Conservation (phyloP, 768 basidiomycete genomes). For the Leccinum longicurvipes region DNA sequence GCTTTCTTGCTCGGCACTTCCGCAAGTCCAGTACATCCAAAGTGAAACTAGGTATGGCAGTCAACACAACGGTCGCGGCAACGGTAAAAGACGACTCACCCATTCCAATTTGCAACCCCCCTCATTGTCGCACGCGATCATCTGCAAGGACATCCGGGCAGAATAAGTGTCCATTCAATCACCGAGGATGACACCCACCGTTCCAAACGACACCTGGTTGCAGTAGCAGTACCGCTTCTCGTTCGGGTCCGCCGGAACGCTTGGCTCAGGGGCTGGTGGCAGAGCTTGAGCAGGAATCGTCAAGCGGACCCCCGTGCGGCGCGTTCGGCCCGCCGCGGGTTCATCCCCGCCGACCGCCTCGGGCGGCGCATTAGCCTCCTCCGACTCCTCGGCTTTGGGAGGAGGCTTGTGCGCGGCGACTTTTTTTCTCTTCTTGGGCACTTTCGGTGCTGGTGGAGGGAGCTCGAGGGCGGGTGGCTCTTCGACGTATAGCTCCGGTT, state of each 20-base stretch:
- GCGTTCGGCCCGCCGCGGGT: conserved; percentile 13
- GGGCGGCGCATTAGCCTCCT: conserved; percentile 7
- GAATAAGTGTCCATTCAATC: background rate
- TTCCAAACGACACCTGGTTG: conserved; percentile 74
- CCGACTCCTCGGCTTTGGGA: conserved; percentile 29
- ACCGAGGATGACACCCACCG: conserved; percentile 42
- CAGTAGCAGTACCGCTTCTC: conserved; percentile 81
- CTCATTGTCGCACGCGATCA: conserved; percentile 82
- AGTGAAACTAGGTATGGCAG: conserved; percentile 55
- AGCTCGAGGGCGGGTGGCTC: conserved; percentile 10
- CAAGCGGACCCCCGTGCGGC: conserved; percentile 29
- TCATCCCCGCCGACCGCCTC: conserved; percentile 16
- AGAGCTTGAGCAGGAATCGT: conserved; percentile 36
- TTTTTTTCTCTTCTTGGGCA: conserved; percentile 25
- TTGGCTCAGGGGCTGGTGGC: conserved; percentile 11
- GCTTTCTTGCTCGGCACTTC: conserved; percentile 52
- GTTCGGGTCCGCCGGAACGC: conserved; percentile 36
- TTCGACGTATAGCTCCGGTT: conserved; percentile 18
- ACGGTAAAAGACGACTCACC: conserved; percentile 46
- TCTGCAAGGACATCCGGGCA: conserved; percentile 39
- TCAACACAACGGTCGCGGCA: background rate
- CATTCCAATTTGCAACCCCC: conserved; percentile 73
- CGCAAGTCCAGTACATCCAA: conserved; percentile 60
- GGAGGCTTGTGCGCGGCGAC: conserved; percentile 10
- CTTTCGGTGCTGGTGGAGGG: conserved; percentile 12